A percentile compares a stretch with the other conserved stretches of the same genome.
Conservation (phyloP, 2,329 filamentous ascomycete species). For the Diplodia seriata region DNA sequence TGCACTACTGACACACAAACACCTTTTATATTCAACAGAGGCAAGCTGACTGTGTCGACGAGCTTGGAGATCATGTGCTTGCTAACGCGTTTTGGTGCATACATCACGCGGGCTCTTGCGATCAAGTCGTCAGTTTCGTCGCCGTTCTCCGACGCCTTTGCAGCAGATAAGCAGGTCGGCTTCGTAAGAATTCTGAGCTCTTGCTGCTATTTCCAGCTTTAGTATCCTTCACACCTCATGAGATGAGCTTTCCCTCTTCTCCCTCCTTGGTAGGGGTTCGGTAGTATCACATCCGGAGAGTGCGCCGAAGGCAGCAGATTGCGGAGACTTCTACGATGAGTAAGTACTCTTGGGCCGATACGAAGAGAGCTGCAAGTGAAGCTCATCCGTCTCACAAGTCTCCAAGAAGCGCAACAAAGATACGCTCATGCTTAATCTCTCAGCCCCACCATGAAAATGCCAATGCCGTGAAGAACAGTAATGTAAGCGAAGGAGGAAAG, state of each 20-base stretch:
- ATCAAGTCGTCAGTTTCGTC: not conserved
- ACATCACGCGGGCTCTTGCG: not conserved
- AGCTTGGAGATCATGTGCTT: not conserved
- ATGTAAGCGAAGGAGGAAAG: not conserved
- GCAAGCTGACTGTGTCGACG: not conserved
- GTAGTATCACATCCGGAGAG: too few relatives aligned
- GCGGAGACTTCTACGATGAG: too few relatives aligned
- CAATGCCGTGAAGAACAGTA: not conserved
- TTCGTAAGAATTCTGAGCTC: too few relatives aligned
- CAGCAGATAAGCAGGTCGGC: not conserved
- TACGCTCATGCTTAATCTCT: constrained; percentile 6
- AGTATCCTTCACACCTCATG: too few relatives aligned
- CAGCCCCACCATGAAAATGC: not conserved
- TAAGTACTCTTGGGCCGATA: too few relatives aligned
- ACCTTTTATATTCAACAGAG: not conserved
- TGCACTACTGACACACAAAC: too few relatives aligned
- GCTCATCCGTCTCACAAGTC: not conserved
- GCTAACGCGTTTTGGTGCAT: not conserved
- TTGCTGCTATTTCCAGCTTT: too few relatives aligned
- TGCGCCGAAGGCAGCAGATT: too few relatives aligned
- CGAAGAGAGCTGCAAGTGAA: not conserved
- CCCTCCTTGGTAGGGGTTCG: too few relatives aligned
- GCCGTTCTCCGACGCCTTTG: not conserved
- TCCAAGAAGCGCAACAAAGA: not conserved
- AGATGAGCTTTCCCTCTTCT: too few relatives aligned